Percentiles rank a stretch among this genome's conserved stretches.
phyloP scores from a whole-genome alignment of 768 basidiomycete genomes.

The Trametes coccinea region DNA sequence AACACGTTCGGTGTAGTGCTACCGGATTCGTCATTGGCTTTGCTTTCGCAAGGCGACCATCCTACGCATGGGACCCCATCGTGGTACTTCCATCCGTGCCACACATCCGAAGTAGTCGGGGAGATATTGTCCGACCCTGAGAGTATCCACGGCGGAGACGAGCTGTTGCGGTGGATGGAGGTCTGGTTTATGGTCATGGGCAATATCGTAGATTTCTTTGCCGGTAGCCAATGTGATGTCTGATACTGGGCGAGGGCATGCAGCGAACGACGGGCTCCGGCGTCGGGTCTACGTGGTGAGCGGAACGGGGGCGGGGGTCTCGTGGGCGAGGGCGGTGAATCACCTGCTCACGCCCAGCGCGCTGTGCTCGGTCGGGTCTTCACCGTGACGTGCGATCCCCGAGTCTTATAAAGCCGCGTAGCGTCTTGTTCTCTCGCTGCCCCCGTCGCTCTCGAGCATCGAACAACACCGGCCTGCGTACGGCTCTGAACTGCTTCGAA shows the following conservation, averaged over 20 bases:
- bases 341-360: slow-evolving; percentile 8
- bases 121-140: slow-evolving; percentile 64
- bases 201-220: slow-evolving; percentile 54
- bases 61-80: slow-evolving; percentile 70
- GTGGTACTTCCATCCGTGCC: slow-evolving; percentile 91
- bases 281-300: background rate
- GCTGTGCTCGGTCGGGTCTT: slow-evolving; percentile 1
- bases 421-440: slow-evolving; percentile 2
- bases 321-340: slow-evolving; percentile 8
- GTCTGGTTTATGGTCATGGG: slow-evolving; percentile 79
- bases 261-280: background rate
- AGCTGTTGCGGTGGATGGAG: slow-evolving; percentile 57
- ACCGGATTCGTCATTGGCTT: slow-evolving; percentile 59
- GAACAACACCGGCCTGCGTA: slow-evolving; percentile 5
- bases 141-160: slow-evolving; percentile 34
- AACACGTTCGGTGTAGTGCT: slow-evolving; percentile 58
- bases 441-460: background rate
- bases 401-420: slow-evolving; percentile 9
- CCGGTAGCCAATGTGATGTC: background rate
- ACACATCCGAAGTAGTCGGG: slow-evolving; percentile 61
- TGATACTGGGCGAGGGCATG: background rate
- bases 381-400: slow-evolving; percentile 7
- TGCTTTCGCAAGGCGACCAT: slow-evolving; percentile 87
- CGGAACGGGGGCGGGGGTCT: slow-evolving; percentile 9
- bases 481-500: slow-evolving; percentile 2